Percentiles rank a stretch among this genome's conserved stretches.
Evolutionary conservation across 2,329 filamentous ascomycete genomes (phyloP).

Genomic region (Penicillium polonicum): DNA sequence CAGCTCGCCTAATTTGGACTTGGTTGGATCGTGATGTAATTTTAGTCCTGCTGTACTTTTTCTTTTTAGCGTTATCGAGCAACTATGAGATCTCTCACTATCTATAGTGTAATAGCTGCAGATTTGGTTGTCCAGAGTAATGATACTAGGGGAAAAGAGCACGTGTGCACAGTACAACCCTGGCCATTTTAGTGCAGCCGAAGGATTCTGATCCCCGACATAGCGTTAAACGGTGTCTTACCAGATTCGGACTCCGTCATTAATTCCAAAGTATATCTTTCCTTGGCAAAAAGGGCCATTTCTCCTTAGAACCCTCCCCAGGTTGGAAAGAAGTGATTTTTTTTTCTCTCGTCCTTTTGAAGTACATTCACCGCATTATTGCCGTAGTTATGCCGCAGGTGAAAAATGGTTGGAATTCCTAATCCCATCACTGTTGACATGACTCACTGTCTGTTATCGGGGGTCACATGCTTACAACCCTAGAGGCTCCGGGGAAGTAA

Average conservation of each 20-base stretch:
- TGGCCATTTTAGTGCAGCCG: not conserved
- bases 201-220: not conserved
- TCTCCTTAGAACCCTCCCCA: not conserved
- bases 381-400: not conserved
- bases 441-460: not conserved
- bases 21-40: not conserved
- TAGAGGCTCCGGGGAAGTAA: not conserved
- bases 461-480: not conserved
- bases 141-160: not conserved
- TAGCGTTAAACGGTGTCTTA: not conserved
- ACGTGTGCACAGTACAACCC: not conserved
- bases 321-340: not conserved
- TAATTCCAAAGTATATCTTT: not conserved
- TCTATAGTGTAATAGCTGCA: not conserved
- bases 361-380: not conserved
- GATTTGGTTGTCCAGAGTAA: not conserved
- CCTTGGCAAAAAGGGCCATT: not conserved
- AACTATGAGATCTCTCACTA: not conserved
- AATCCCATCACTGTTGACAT: not conserved
- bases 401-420: not conserved
- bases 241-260: not conserved
- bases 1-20: not conserved
- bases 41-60: not conserved
- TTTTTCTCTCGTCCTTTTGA: not conserved
- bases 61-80: not conserved